Percentiles rank a stretch among this genome's conserved stretches.
These are phyloP conservation scores for Ophiostoma sp. DNA, from an alignment of 2,329 filamentous ascomycete species.

Conservation along the genomic window DNA sequence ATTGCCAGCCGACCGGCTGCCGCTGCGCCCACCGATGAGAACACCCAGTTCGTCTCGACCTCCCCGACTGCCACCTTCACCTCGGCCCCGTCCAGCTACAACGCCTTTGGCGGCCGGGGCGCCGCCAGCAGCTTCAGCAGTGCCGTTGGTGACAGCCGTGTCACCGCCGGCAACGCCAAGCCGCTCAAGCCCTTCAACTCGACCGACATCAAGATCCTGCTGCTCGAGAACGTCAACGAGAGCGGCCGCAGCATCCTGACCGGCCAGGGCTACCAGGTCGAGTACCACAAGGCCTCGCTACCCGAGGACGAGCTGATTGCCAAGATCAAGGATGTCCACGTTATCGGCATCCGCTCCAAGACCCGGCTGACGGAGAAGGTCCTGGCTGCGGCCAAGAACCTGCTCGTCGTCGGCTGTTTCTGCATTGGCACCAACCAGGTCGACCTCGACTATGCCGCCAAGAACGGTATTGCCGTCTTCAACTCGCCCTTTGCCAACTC, in stretches of 20 bases:
- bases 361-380: constrained; percentile 89
- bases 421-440: constrained; percentile 98
- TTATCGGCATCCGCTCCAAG: constrained; percentile 97
- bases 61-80: constrained; percentile 76
- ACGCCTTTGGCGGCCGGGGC: constrained; percentile 39
- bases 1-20: constrained; percentile 48
- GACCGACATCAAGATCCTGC: constrained; percentile 91
- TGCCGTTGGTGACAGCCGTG: constrained; percentile 39
- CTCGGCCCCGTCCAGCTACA: constrained; percentile 65
- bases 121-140: constrained; percentile 31
- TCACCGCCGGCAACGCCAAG: constrained; percentile 56
- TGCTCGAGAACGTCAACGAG: constrained; percentile 94
- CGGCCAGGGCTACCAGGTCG: constrained; percentile 92
- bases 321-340: constrained; percentile 94
- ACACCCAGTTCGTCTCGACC: constrained; percentile 65
- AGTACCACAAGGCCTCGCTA: constrained; percentile 83
- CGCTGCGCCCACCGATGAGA: constrained; percentile 32
- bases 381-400: constrained; percentile 83
- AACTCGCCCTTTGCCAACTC: constrained; percentile 99
- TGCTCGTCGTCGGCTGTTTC: constrained; percentile 96
- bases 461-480: constrained; percentile 91
- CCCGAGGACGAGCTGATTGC: constrained; percentile 92
- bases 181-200: constrained; percentile 93
- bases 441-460: constrained; percentile 78
- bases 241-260: constrained; percentile 81